Conservation (phyloP, 2,329 filamentous ascomycete genomes). For the Alternaria sp. region DNA sequence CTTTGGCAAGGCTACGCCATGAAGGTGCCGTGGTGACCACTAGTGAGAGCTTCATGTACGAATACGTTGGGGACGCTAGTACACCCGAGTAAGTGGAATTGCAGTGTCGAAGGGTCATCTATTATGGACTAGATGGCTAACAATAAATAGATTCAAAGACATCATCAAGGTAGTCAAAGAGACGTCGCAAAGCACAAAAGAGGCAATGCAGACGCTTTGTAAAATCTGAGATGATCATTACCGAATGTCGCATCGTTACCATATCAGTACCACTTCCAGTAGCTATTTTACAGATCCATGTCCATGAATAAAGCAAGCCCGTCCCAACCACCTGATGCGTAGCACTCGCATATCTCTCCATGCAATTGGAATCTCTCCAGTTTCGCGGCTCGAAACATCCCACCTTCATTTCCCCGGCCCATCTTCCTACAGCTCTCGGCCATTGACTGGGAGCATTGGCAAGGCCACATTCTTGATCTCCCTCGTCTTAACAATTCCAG, state of each 20-base stretch:
- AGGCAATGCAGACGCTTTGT: slow-evolving; percentile 69
- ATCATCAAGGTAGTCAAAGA: slow-evolving; percentile 82
- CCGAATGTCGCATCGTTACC: background rate
- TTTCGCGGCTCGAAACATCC: background rate
- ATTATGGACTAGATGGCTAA: background rate
- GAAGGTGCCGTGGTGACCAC: slow-evolving; percentile 82
- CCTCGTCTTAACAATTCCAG: background rate
- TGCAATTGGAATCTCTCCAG: background rate
- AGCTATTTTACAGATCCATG: background rate
- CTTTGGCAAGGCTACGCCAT: slow-evolving; percentile 74
- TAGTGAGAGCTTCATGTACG: slow-evolving; percentile 89
- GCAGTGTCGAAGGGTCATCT: background rate
- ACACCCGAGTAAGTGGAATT: slow-evolving; percentile 59
- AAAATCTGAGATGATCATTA: slow-evolving; percentile 54
- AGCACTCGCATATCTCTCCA: background rate
- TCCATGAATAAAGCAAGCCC: background rate
- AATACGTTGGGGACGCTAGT: slow-evolving; percentile 82
- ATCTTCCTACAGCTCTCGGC: background rate
- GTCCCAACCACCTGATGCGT: background rate
- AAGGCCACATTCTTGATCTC: background rate
- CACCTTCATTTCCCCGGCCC: background rate
- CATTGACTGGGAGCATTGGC: background rate
- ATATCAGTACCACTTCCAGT: background rate
- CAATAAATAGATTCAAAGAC: slow-evolving; percentile 64
- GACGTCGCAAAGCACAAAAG: slow-evolving; percentile 71